Evolutionary conservation across 495 filamentous ascomycete species (phyloP), one percentile per base, ranked within the genome.

Genomic region (Hypoxylon subgilvum): DNA sequence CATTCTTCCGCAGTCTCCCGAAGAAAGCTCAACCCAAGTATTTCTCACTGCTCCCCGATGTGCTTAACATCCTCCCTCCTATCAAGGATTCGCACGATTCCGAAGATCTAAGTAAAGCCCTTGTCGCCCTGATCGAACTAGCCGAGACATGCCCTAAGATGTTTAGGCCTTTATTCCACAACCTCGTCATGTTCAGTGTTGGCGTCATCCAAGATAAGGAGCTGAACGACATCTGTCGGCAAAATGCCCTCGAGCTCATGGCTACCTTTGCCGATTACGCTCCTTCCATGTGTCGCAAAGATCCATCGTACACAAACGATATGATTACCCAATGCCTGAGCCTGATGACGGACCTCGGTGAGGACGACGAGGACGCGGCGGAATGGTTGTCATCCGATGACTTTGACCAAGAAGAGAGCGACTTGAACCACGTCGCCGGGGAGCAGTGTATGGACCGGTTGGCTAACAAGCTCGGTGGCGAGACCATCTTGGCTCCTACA

Each of bases 241-340:
- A 99, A 70, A 97, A 97, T 69, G 89, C 95, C 1, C 75, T 99
- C 48, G 95, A 99, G 67, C 80, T 99, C 36, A 96, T 99, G 88
- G 93, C 92, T 21, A 99, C 95, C 1, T 99, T 99, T 74, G 94
- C 95, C 55, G 95, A 99, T 63, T 92, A 94, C 60, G 87, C 87
- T 1, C 90, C 95, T 8, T 84, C 86, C 21, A 96, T 97, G 87
- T 97, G 94, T 78, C 87, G 85, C 71, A 97, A 97, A 65, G 91
- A 99, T 67, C 71, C 88, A 3, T 86, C 84, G 12, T 99, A 95
- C 72, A 93, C 92, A 6, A 83, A 80, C 44, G 90, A 96, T 57
- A 99, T 99, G 95, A 92, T 99, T 63, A 97, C 92, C 0, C 95
- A 99, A 73, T 99, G 95, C 69, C 77, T 99, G 59, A 97, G 94